phyloP scores from a whole-genome alignment of 352 stramenopile genomes.

The Phytophthora brassicae region DNA sequence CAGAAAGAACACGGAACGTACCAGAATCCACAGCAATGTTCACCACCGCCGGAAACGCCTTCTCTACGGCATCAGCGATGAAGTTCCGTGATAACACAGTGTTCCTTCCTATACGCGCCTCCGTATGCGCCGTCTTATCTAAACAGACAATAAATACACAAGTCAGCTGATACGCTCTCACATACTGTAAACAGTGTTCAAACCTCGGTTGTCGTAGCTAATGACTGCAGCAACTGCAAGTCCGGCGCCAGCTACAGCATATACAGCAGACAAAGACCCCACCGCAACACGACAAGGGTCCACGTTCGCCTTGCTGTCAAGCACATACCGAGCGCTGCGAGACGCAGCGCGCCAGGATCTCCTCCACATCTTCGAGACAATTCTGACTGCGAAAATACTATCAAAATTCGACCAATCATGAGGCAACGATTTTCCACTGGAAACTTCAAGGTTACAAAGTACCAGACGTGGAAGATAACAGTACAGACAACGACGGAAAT shows the following conservation, averaged over 20 bases:
- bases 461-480: no score
- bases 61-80: constrained; percentile 89
- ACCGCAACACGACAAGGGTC: not conserved
- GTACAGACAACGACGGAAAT: constrained; percentile 11
- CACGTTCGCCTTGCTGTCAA: not conserved
- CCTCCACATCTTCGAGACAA: constrained; percentile 32
- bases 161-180: no score
- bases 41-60: constrained; percentile 86
- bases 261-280: constrained; percentile 22
- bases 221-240: constrained; percentile 25
- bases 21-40: constrained; percentile 85
- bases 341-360: constrained; percentile 17
- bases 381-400: not conserved
- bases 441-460: constrained; percentile 3
- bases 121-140: constrained; percentile 26
- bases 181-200: no score
- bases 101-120: constrained; percentile 16
- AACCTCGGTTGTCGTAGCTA: constrained; percentile 25
- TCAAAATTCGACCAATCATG: constrained; percentile 21
- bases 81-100: constrained; percentile 73
- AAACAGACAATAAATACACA: not conserved
- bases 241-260: constrained; percentile 24
- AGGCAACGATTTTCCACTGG: no score
- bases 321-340: constrained; percentile 11
- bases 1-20: constrained; percentile 2